phyloP scores from a whole-genome alignment of 495 filamentous ascomycete genomes.

The Neurospora tetrasperma region DNA sequence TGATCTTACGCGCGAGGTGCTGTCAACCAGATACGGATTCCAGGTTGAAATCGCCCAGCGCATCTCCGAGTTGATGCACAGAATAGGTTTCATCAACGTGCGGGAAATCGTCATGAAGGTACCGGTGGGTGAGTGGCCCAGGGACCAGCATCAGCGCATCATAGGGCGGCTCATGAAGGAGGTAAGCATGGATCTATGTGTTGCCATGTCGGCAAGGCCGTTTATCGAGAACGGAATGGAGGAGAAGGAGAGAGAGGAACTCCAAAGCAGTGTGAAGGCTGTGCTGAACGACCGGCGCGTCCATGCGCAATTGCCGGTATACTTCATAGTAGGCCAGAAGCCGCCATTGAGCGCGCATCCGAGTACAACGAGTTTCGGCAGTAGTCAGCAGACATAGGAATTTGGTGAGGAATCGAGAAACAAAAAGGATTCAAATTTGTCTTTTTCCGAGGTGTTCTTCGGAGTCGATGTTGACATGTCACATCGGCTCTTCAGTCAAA shows the following conservation, averaged over 20 bases:
- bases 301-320: slow-evolving; percentile 33
- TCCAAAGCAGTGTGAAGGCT: slow-evolving; percentile 18
- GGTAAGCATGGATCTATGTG: slow-evolving; percentile 43
- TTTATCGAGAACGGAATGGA: slow-evolving; percentile 38
- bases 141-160: slow-evolving; percentile 42
- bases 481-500: neutral
- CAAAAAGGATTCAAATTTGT: neutral
- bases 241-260: slow-evolving; percentile 27
- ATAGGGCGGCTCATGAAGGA: slow-evolving; percentile 44
- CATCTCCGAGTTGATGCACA: slow-evolving; percentile 26
- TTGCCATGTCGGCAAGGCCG: slow-evolving; percentile 43
- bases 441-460: neutral
- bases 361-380: neutral
- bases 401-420: neutral
- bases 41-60: slow-evolving; percentile 30
- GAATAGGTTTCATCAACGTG: slow-evolving; percentile 46
- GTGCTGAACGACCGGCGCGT: slow-evolving; percentile 23
- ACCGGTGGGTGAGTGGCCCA: slow-evolving; percentile 53
- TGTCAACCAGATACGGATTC: slow-evolving; percentile 32
- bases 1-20: slow-evolving; percentile 16
- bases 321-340: slow-evolving; percentile 37
- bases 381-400: neutral
- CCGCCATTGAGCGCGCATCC: slow-evolving; percentile 9
- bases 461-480: neutral
- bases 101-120: slow-evolving; percentile 41